Conservation (phyloP, 2,329 filamentous ascomycete genomes). For the Fusarium burgessii region DNA sequence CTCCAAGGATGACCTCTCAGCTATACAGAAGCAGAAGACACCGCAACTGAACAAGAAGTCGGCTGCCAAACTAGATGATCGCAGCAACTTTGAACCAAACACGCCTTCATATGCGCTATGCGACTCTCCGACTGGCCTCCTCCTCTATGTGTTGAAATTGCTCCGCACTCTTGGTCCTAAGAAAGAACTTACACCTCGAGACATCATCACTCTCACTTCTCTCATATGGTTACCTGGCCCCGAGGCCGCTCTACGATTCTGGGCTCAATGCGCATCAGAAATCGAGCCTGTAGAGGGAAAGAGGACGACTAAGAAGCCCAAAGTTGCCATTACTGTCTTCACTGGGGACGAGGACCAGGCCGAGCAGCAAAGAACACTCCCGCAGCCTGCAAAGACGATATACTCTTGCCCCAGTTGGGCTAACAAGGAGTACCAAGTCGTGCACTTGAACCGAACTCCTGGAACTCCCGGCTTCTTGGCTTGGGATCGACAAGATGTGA, state of each 20-base stretch:
- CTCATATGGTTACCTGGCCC: slow-evolving; percentile 76
- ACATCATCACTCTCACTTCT: slow-evolving; percentile 71
- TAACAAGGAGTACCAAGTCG: slow-evolving; percentile 56
- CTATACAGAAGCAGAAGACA: slow-evolving; percentile 49
- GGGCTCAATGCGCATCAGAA: slow-evolving; percentile 59
- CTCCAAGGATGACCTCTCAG: slow-evolving; percentile 61
- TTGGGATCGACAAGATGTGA: slow-evolving; percentile 62
- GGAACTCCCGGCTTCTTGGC: slow-evolving; percentile 60
- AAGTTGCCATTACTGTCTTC: slow-evolving; percentile 62
- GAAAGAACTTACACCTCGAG: slow-evolving; percentile 59
- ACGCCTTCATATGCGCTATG: slow-evolving; percentile 70
- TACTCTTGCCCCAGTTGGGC: slow-evolving; percentile 65
- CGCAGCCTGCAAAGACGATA: slow-evolving; percentile 39
- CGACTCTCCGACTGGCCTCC: slow-evolving; percentile 69
- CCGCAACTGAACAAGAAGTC: slow-evolving; percentile 20
- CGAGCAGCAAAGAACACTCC: slow-evolving; percentile 34
- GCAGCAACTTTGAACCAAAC: slow-evolving; percentile 60
- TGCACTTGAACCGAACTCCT: slow-evolving; percentile 54
- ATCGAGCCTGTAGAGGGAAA: slow-evolving; percentile 46
- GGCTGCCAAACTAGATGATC: slow-evolving; percentile 43
- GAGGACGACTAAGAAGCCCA: slow-evolving; percentile 50
- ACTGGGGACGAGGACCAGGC: slow-evolving; percentile 49
- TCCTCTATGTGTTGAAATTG: slow-evolving; percentile 65
- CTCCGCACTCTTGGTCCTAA: slow-evolving; percentile 57
- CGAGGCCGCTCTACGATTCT: slow-evolving; percentile 69